Evolutionary conservation across 1,284 basidiomycete species (phyloP), one percentile per base, ranked within the genome.

Genomic region (Irpex lacteus): DNA sequence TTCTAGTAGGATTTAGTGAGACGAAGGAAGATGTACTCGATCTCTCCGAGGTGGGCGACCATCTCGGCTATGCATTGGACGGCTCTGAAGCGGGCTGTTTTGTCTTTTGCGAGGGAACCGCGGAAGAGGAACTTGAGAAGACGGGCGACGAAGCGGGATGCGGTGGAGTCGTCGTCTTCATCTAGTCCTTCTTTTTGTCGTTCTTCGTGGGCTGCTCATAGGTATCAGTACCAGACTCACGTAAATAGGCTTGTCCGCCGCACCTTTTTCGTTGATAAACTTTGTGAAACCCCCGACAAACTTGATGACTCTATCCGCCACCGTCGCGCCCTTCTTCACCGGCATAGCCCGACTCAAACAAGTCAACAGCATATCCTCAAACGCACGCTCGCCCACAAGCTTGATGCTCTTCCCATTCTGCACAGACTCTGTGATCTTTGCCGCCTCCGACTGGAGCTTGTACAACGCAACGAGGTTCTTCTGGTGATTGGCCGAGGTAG

Each of bases 381-480:
- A 98, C 1, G 82, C 82, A 69, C 85, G 87, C 75, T 98, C 96
- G 7, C 95, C 97, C 0, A 86, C 81, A 5, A 92, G 82, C 67
- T 86, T 89, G 58, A 83, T 76, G 55, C 79, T 82, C 61, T 77
- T 79, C 4, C 84, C 84, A 65, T 82, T 80, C 26, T 81, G 80
- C 19, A 83, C 74, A 7, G 80, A 63, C 65, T 91, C 84, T 3
- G 82, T 88, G 68, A 91, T 75, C 2, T 77, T 71, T 0, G 87
- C 82, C 34, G 89, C 89, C 68, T 89, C 85, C 18, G 80, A 71
- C 69, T 98, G 95, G 50, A 96, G 77, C 74, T 96, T 95, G 79
- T 92, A 85, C 1, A 98, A 85, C 0, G 90, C 88, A 59, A 96
- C 91, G 65, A 90, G 86, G 77, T 98, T 98, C 83, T 98, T 98